Conservation (phyloP, 2,329 filamentous ascomycete genomes). For the Trichoderma sp. region DNA sequence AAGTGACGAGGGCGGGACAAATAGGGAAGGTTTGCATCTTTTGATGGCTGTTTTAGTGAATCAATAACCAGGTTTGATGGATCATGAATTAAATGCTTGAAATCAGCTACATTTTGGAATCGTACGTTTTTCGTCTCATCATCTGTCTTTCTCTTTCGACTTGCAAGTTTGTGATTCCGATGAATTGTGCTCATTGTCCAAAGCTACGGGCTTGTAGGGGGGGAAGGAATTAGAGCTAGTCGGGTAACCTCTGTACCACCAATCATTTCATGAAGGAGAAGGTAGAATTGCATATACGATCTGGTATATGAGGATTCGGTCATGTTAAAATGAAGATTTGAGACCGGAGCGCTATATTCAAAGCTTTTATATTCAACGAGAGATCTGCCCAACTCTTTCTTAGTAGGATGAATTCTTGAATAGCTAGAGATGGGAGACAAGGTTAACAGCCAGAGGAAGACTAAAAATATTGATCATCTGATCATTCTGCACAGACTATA, state of each 20-base stretch:
- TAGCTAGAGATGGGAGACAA: background rate
- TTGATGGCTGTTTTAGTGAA: conserved; percentile 22
- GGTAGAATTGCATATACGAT: background rate
- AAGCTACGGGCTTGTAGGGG: background rate
- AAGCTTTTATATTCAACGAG: background rate
- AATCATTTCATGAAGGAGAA: background rate
- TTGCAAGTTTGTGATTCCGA: background rate
- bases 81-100: background rate
- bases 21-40: conserved; percentile 38
- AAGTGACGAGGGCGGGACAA: conserved; percentile 49
- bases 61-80: background rate
- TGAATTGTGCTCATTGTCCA: background rate
- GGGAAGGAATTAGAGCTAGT: fast-evolving
- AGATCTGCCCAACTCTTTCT: background rate
- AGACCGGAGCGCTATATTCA: background rate
- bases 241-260: background rate
- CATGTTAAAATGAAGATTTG: background rate
- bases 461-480: fast-evolving
- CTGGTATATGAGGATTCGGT: no score
- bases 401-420: background rate
- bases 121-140: background rate
- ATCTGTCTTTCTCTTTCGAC: background rate
- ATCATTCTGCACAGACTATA: background rate
- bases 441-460: background rate
- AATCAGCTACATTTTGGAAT: background rate